Evolutionary conservation across 2,329 filamentous ascomycete genomes (phyloP).

Genomic region (Colletotrichum melonis): DNA sequence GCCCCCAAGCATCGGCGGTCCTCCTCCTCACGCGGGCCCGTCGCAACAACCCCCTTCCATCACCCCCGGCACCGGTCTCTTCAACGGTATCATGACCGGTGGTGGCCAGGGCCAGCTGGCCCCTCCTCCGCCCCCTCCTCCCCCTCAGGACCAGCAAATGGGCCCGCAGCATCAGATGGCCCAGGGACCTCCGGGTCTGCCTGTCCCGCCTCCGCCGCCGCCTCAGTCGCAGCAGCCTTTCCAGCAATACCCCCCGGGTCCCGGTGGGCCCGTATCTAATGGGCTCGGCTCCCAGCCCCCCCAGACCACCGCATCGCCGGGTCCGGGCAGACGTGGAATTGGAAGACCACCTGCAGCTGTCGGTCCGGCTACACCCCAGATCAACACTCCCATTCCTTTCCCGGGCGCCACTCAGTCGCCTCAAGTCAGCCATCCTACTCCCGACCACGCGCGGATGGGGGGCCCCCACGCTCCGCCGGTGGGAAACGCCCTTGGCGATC

Average conservation of each 20-base stretch:
- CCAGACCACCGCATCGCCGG: constrained; percentile 87
- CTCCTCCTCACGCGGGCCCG: constrained; percentile 80
- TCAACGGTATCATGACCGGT: constrained; percentile 96
- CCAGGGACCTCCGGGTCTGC: constrained; percentile 78
- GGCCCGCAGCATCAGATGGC: constrained; percentile 68
- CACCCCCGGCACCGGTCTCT: constrained; percentile 90
- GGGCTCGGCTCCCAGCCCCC: constrained; percentile 87
- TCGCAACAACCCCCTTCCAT: constrained; percentile 90
- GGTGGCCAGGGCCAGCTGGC: constrained; percentile 85
- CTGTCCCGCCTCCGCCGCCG: constrained; percentile 65
- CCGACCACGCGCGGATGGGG: constrained; percentile 69
- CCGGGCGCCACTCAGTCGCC: constrained; percentile 85
- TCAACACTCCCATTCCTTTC: constrained; percentile 88
- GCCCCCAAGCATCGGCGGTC: constrained; percentile 71
- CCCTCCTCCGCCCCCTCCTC: constrained; percentile 75
- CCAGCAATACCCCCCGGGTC: constrained; percentile 73
- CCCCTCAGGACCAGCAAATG: constrained; percentile 72
- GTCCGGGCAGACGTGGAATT: constrained; percentile 79
- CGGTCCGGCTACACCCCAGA: constrained; percentile 89
- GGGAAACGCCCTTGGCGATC: constrained; percentile 79
- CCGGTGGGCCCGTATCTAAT: constrained; percentile 65
- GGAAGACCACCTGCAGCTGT: constrained; percentile 71
- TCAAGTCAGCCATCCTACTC: constrained; percentile 86
- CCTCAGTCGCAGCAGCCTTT: constrained; percentile 78
- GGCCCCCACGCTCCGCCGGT: constrained; percentile 55